Conservation (phyloP, 75 land plant genomes). For the Adiantum capillusveneris region DNA sequence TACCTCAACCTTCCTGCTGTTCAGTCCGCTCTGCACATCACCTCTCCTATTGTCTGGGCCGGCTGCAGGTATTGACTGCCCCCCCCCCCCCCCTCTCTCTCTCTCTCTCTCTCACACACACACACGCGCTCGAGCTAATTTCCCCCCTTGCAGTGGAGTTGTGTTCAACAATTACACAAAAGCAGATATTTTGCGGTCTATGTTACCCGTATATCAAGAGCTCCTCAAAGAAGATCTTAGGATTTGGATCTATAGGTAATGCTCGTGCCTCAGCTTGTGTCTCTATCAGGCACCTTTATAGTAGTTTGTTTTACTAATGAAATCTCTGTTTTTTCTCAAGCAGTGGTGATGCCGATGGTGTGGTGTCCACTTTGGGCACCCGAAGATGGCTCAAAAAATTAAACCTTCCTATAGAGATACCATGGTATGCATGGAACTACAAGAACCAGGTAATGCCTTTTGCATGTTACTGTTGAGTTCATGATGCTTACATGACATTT, state of each 20-base stretch:
- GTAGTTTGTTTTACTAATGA: too few relatives aligned
- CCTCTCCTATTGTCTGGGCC: conserved; percentile 14
- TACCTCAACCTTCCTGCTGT: conserved; percentile 27
- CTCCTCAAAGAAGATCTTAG: conserved; percentile 17
- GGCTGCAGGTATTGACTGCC: conserved; percentile 23
- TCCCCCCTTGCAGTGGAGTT: conserved; percentile 6
- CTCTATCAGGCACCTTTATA: too few relatives aligned
- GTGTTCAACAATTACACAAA: conserved; percentile 14
- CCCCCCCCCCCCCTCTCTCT: neutral
- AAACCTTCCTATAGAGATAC: conserved; percentile 12
- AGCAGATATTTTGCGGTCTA: conserved; percentile 19
- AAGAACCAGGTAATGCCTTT: conserved; percentile 1
- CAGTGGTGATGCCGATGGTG: conserved; percentile 38
- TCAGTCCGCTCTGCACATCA: conserved; percentile 24
- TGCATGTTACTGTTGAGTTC: too few relatives aligned
- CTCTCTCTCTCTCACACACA: neutral
- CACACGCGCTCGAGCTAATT: neutral
- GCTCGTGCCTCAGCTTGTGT: too few relatives aligned
- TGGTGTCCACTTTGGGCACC: conserved; percentile 23
- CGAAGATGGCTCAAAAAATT: conserved; percentile 14
- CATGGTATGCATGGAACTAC: conserved; percentile 26
- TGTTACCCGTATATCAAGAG: conserved; percentile 31
- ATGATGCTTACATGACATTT: too few relatives aligned
- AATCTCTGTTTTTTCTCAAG: neutral
- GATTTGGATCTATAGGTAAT: conserved; percentile 39